Evolutionary conservation across 257 asterid genomes (phyloP).

Genomic region (Ilex asprella): DNA sequence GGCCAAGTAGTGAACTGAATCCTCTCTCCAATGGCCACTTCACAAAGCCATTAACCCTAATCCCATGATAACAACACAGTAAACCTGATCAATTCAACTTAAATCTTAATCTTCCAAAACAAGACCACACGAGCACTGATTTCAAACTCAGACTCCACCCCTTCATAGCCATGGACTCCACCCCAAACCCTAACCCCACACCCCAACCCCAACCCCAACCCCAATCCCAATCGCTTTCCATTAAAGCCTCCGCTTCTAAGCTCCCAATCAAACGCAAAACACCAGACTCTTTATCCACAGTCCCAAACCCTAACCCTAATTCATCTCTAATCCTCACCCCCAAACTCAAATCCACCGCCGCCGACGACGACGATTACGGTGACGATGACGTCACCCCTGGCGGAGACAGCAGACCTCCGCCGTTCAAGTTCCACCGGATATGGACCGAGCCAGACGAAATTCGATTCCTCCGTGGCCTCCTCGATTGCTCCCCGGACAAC

Average conservation of each 20-base stretch:
- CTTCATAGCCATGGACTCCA: constrained; percentile 46
- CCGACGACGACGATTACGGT: background rate
- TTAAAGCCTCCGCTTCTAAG: constrained; percentile 36
- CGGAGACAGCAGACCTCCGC: constrained; percentile 29
- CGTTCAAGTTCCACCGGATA: constrained; percentile 73
- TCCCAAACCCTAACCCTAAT: background rate
- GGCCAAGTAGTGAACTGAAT: too few species aligned
- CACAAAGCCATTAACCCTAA: too few species aligned
- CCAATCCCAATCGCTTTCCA: constrained; percentile 13
- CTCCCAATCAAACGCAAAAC: constrained; percentile 84
- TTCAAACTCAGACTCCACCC: background rate
- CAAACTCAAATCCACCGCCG: constrained; percentile 2
- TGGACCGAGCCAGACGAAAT: constrained; percentile 94
- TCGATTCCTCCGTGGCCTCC: constrained; percentile 62
- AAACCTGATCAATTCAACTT: too few species aligned
- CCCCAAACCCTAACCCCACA: constrained; percentile 21
- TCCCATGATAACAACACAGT: too few species aligned
- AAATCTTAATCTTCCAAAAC: too few species aligned
- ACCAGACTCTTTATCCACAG: constrained; percentile 24
- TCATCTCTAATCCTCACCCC: constrained; percentile 12
- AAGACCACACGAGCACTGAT: too few species aligned
- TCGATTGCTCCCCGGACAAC: constrained; percentile 38
- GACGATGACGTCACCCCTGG: background rate
- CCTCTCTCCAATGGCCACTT: too few species aligned
- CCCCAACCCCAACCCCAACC: constrained; percentile 20